Base-by-base conservation (phyloP, 1,284 basidiomycete species). In the Ganoderma lucidum region DNA sequence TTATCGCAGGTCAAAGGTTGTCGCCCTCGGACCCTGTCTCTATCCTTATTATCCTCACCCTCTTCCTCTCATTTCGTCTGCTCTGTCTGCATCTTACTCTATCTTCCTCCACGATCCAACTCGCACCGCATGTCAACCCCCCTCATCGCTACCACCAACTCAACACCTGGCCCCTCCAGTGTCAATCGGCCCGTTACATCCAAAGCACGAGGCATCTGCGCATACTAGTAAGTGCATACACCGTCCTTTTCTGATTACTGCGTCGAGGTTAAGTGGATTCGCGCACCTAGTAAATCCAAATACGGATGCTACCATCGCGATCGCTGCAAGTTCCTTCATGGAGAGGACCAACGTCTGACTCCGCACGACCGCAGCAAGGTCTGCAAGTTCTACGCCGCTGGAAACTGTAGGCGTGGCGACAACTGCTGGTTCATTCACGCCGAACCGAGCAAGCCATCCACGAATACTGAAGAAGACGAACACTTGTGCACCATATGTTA, bases 261-360 rank as follows among this genome's bases (percentile, higher is more conserved):
- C 9, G 32, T 19, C 15, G 17, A 51, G 55, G 53, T 58, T 73
- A 37, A 70, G 37, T 28, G 58, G 41, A 42, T 41, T 23, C 51
- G 37, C 35, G 37, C 35, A 5, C 14, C 23, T 55, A 75, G 75
- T 75, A 80, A 81, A 15, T 84, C 85, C 28, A 76, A 83, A 1
- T 82, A 90, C 63, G 92, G 93, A 15, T 94, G 93, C 79, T 91
- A 88, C 69, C 83, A 87, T 17, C 89, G 88, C 41, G 79, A 86
- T 67, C 78, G 78, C 12, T 94, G 92, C 88, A 93, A 92, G 83
- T 94, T 93, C 78, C 82, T 91, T 17, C 92, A 94, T 67, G 88
- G 85, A 41, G 81, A 83, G 67, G 75, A 80, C 48, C 82, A 87
- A 70, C 82, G 81, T 68, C 75, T 90, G 59, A 90, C 91, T 0